Base-by-base conservation (phyloP, 139 green algal species). In the Chlamydomonas incerta region DNA sequence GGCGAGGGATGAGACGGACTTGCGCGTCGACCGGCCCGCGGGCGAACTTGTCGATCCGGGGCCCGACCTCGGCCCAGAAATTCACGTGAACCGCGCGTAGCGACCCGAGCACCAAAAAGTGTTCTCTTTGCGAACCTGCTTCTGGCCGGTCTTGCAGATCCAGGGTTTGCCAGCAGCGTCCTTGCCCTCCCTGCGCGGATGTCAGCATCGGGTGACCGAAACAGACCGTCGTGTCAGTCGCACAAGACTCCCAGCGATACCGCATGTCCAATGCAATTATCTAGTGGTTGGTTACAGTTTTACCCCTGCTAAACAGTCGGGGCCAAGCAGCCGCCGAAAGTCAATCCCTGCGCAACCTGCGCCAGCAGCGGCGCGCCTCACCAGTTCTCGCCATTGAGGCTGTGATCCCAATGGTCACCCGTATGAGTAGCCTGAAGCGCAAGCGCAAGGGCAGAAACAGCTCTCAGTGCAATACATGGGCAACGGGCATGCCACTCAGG, bases 121-220 rank as follows among this genome's bases (percentile, higher is more conserved):
- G n/a, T n/a, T n/a, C n/a, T n/a, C n/a, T 23, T 26, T 8, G 23
- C 57, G 14, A 13, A 50, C 41, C 41, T 50, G 77, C 11, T 34
- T 50, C 1, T 33, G 31, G 9, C 77, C 77, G 6, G n/a, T 74
- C 77, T 55, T 47, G 77, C 77, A 83, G 20, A 52, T 33, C 77
- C 77, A 83, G 11, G 77, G 77, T 20, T 83, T 83, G 37, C 77
- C 77, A 1, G 28, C 47, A 2, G 46, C 77, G 31, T 83, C 77
- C 41, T 66, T 46, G 41, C 77, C 77, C 33, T 57, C 47, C 77
- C 60, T 83, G 37, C 14, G 8, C 2, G n/a, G n/a, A n/a, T n/a
- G n/a, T n/a, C n/a, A n/a, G n/a, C n/a, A n/a, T n/a, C n/a, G n/a
- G n/a, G n/a, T n/a, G 18, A 24, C 18, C 8, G 11, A 2, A 24